Conservation (phyloP, 805 yeast genomes). For the Candida koratica region DNA sequence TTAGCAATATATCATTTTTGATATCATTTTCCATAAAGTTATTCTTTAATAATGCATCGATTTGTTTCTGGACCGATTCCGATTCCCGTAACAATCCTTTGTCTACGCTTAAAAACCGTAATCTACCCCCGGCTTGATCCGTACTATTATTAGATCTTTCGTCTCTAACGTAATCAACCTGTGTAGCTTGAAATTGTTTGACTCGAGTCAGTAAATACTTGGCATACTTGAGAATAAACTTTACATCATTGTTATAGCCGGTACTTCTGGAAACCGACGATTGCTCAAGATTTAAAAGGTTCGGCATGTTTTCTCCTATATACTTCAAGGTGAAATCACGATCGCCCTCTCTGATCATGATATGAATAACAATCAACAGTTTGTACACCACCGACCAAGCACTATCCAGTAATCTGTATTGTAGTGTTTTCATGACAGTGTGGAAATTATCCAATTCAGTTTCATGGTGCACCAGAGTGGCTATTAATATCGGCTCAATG, state of each 20-base stretch:
- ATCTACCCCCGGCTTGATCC: slow-evolving; percentile 52
- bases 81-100: slow-evolving; percentile 81
- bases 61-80: slow-evolving; percentile 80
- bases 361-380: slow-evolving; percentile 77
- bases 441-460: slow-evolving; percentile 50
- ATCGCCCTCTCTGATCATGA: slow-evolving; percentile 91
- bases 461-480: slow-evolving; percentile 50
- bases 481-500: slow-evolving; percentile 83
- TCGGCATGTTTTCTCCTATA: slow-evolving; percentile 44
- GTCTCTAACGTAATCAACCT: slow-evolving; percentile 75
- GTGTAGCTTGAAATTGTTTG: slow-evolving; percentile 59
- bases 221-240: slow-evolving; percentile 60
- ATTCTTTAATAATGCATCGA: slow-evolving; percentile 69
- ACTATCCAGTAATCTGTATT: slow-evolving; percentile 61
- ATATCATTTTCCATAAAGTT: slow-evolving; percentile 75
- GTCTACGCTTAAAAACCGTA: slow-evolving; percentile 62
- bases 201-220: slow-evolving; percentile 68
- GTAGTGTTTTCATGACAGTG: slow-evolving; percentile 64
- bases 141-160: slow-evolving; percentile 47
- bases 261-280: slow-evolving; percentile 35
- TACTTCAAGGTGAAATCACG: slow-evolving; percentile 66
- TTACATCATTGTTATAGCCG: slow-evolving; percentile 42
- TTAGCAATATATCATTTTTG: slow-evolving; percentile 76
- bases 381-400: slow-evolving; percentile 94
- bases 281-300: slow-evolving; percentile 45